Evolutionary conservation across 2,329 filamentous ascomycete genomes (phyloP), one percentile per base, ranked within the genome.

Genomic region (Amauroascus verrucosus): DNA sequence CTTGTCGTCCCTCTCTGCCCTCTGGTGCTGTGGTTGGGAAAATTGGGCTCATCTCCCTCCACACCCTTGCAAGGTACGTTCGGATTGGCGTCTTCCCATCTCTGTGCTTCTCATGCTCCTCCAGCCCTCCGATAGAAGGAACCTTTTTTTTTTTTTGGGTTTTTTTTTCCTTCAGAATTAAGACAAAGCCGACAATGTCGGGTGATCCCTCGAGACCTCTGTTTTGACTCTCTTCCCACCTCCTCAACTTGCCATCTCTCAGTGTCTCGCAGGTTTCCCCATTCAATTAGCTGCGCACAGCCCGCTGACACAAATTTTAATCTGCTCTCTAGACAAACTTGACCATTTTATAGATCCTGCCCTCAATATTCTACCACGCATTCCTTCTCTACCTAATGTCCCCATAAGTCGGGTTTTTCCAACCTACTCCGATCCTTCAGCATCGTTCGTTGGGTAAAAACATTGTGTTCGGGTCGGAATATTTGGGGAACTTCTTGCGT

Each of bases 1-100:
- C 13, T 18, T 6, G 4, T 13, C 13, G 14, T 28, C 24, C 14
- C 28, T 9, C 41, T 14, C 35, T 38, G 35, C 35, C 14, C 16
- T 20, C 20, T 13, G 28, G 1, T 18, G 37, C 18, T 51, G 48
- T 22, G n/a, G n/a, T 43, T 43, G 22, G 48, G 48, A 20, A 35
- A 44, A 51, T 35, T 44, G 28, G 48, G 48, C 18, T 30, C 38
- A 51, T 44, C 35, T 50, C 35, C 48, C n/a, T n/a, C n/a, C n/a
- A 51, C 48, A 35, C 16, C 38, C 38, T 35, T 43, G 37, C 48
- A 51, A 51, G 48, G 48, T 51, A 51, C 8, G 48, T 51, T 33
- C 9, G 16, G 16, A n/a, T 16, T 32, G 28, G 24, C 48, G 41
- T 35, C 48, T 43, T 44, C 38, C 9, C 26, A 38, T 16, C 18